Conservation (phyloP, 345 rosid species). For the Bruguiera sexangula region DNA sequence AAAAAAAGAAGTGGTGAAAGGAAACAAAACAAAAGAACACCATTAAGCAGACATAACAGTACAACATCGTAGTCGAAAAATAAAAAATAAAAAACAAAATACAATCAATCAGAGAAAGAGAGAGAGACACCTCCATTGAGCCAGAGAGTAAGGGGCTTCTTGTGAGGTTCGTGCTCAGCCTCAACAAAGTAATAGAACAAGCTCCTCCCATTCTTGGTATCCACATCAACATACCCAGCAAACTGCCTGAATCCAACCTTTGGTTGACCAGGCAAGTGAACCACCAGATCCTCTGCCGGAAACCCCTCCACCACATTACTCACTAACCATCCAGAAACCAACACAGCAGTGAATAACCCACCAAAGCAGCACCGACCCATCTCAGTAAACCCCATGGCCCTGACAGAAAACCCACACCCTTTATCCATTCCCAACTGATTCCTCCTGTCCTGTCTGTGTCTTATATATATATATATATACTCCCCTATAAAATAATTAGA, state of each 20-base stretch:
- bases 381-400: slow-evolving; percentile 10
- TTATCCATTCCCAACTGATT: slow-evolving; percentile 15
- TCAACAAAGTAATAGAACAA: slow-evolving; percentile 91
- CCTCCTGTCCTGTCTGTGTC: neutral
- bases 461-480: no score
- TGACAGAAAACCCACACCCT: slow-evolving; percentile 3
- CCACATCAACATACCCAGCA: slow-evolving; percentile 83
- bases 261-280: slow-evolving; percentile 76
- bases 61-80: neutral
- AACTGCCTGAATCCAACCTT: slow-evolving; percentile 66
- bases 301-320: slow-evolving; percentile 39
- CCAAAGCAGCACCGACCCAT: slow-evolving; percentile 36
- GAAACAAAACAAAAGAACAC: slow-evolving; percentile 7
- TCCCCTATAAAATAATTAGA: no score
- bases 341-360: slow-evolving; percentile 16
- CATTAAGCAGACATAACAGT: slow-evolving; percentile 6
- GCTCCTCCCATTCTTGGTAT: slow-evolving; percentile 67
- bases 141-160: slow-evolving; percentile 84
- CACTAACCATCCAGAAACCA: slow-evolving; percentile 22
- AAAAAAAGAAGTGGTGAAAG: neutral
- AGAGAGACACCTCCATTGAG: slow-evolving; percentile 72
- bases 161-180: slow-evolving; percentile 55
- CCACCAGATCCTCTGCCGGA: slow-evolving; percentile 75
- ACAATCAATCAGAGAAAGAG: slow-evolving; percentile 3
- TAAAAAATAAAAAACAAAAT: neutral